Evolutionary conservation across 495 filamentous ascomycete genomes (phyloP).

Genomic region (Bryoglossum gracile): DNA sequence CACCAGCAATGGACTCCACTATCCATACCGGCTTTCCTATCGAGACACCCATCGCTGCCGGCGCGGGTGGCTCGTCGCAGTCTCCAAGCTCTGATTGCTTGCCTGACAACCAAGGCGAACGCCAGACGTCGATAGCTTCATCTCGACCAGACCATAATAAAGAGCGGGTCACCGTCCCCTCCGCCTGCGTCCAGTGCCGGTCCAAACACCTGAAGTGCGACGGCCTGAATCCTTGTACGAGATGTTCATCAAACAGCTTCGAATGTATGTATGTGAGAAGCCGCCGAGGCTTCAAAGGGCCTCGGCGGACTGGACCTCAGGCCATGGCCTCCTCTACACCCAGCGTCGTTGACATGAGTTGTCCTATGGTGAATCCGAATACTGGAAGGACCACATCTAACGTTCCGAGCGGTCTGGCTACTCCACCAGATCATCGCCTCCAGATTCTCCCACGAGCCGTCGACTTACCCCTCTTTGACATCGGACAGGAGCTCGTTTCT

Average conservation of each 20-base stretch:
- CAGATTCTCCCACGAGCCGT: conserved; percentile 12
- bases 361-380: conserved; percentile 16
- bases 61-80: background rate
- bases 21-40: background rate
- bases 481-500: conserved; percentile 16
- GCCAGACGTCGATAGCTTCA: conserved; percentile 5
- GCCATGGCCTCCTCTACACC: conserved; percentile 7
- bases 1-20: background rate
- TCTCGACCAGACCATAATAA: conserved; percentile 6
- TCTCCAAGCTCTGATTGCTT: conserved; percentile 11
- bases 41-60: background rate
- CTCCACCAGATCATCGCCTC: conserved; percentile 18
- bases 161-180: conserved; percentile 20
- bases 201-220: conserved; percentile 26
- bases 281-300: conserved; percentile 24
- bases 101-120: conserved; percentile 9
- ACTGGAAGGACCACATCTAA: conserved; percentile 8
- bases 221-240: conserved; percentile 20
- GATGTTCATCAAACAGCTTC: conserved; percentile 21
- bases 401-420: conserved; percentile 16
- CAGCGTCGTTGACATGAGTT: conserved; percentile 6
- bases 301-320: conserved; percentile 17
- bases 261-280: conserved; percentile 23
- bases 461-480: conserved; percentile 16
- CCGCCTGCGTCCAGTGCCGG: conserved; percentile 23